phyloP scores from a whole-genome alignment of 2,329 filamentous ascomycete species.

The Bipolaris zeicola region DNA sequence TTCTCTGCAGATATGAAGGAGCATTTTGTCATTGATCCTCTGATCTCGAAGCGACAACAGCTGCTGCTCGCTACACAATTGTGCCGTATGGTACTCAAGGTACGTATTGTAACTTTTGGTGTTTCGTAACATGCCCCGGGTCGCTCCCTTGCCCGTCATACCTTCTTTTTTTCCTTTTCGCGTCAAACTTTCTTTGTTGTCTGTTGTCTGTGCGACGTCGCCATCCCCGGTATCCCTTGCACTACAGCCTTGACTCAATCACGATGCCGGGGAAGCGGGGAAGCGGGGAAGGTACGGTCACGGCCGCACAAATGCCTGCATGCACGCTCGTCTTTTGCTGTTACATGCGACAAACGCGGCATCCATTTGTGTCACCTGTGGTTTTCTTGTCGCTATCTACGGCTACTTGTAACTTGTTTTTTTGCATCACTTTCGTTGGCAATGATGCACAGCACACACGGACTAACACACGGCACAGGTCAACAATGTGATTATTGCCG shows the following conservation, averaged over 20 bases:
- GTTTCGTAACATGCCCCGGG: slow-evolving; percentile 20
- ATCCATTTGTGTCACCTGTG: slow-evolving; percentile 16
- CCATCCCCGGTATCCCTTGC: slow-evolving; percentile 19
- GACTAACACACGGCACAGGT: slow-evolving; percentile 50
- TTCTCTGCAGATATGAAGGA: slow-evolving; percentile 80
- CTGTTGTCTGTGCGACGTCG: slow-evolving; percentile 11
- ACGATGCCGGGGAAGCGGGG: slow-evolving; percentile 30
- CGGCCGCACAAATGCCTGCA: slow-evolving; percentile 14
- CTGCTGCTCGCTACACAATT: slow-evolving; percentile 94
- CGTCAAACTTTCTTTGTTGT: slow-evolving; percentile 15
- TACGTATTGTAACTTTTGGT: slow-evolving; percentile 52
- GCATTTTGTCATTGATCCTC: slow-evolving; percentile 95
- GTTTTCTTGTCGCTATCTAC: slow-evolving; percentile 7
- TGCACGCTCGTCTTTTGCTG: slow-evolving; percentile 16
- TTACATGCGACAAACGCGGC: slow-evolving; percentile 29
- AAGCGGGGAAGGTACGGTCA: slow-evolving; percentile 7
- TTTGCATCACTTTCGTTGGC: slow-evolving; percentile 6
- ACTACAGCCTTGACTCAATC: slow-evolving; percentile 9
- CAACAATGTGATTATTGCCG: slow-evolving; percentile 94
- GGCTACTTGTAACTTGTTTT: background rate
- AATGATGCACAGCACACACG: background rate
- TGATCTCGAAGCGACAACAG: slow-evolving; percentile 98
- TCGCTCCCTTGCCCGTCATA: slow-evolving; percentile 12
- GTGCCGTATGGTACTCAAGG: slow-evolving; percentile 78
- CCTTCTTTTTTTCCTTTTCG: slow-evolving; percentile 15